Evolutionary conservation across 805 yeast species (phyloP).

Genomic region (Ogataea zsoltii): DNA sequence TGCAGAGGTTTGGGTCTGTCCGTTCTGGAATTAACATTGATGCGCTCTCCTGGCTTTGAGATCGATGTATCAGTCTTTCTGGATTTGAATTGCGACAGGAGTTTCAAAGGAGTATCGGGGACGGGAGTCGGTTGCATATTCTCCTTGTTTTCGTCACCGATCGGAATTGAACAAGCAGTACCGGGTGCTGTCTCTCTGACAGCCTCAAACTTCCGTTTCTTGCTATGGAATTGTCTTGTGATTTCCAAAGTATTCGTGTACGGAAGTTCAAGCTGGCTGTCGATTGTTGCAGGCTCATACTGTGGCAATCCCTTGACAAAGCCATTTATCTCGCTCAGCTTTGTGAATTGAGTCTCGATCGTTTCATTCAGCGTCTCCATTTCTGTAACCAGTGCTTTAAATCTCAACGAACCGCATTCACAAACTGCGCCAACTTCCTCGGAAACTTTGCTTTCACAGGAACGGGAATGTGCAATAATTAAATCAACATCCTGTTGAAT

Average conservation of each 20-base stretch:
- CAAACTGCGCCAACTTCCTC: not conserved
- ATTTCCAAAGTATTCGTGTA: conserved; percentile 6
- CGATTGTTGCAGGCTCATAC: not conserved
- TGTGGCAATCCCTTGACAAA: not conserved
- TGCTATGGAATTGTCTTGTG: not conserved
- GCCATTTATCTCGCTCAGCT: not conserved
- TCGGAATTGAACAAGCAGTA: not conserved
- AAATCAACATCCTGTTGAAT: not conserved
- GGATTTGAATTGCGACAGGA: not conserved
- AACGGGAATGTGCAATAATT: not conserved
- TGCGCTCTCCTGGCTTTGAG: not conserved
- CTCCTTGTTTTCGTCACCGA: not conserved
- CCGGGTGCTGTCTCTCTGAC: not conserved
- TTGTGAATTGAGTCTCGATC: not conserved
- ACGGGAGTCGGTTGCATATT: conserved; percentile 2
- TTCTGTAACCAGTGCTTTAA: not conserved
- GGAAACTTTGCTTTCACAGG: not conserved
- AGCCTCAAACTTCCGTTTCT: not conserved
- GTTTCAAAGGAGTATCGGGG: conserved; percentile 4
- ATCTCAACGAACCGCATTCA: not conserved
- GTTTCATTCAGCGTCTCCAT: not conserved
- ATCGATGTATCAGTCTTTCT: not conserved
- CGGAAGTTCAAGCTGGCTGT: not conserved
- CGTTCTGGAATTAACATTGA: too few species aligned
- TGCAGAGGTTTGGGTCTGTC: not conserved